These are phyloP conservation scores for Aureobasidium subglaciale DNA, from an alignment of 2,329 filamentous ascomycete species.

Conservation along the genomic window DNA sequence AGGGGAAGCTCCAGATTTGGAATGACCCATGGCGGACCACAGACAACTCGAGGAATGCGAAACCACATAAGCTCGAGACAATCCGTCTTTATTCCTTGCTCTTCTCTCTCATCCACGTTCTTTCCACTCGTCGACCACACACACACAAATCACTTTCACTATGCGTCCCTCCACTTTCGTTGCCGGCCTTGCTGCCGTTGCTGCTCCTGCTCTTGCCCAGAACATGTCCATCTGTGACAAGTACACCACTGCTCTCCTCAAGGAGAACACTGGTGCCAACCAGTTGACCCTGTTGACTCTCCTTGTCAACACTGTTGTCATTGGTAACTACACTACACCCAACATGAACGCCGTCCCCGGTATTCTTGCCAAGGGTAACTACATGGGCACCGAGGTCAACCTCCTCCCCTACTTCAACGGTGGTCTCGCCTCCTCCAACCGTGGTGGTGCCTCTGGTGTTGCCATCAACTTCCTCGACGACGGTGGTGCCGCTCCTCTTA, in stretches of 20 bases:
- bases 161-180: slow-evolving; percentile 16
- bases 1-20: slow-evolving; percentile 3
- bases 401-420: slow-evolving; percentile 56
- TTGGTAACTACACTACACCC: slow-evolving; percentile 42
- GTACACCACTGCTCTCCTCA: slow-evolving; percentile 54
- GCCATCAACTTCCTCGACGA: slow-evolving; percentile 56
- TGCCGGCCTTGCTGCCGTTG: slow-evolving; percentile 20
- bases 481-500: slow-evolving; percentile 49
- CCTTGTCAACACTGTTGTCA: slow-evolving; percentile 56
- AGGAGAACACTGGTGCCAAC: slow-evolving; percentile 52
- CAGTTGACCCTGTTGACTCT: slow-evolving; percentile 50
- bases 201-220: slow-evolving; percentile 29
- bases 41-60: slow-evolving; percentile 7
- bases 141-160: background rate
- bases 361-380: slow-evolving; percentile 47
- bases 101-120: slow-evolving; percentile 5
- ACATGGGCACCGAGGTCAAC: slow-evolving; percentile 47
- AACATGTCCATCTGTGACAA: slow-evolving; percentile 55
- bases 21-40: too few relatives aligned
- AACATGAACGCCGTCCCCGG: slow-evolving; percentile 50
- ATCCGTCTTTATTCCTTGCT: background rate
- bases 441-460: slow-evolving; percentile 37
- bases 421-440: slow-evolving; percentile 47
- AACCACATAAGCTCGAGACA: slow-evolving; percentile 11
- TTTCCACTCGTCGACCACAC: slow-evolving; percentile 1